Percentiles rank a stretch among this genome's conserved stretches.
Conservation (phyloP, 2,329 filamentous ascomycete species). For the Dryadomyces sulphureus region DNA sequence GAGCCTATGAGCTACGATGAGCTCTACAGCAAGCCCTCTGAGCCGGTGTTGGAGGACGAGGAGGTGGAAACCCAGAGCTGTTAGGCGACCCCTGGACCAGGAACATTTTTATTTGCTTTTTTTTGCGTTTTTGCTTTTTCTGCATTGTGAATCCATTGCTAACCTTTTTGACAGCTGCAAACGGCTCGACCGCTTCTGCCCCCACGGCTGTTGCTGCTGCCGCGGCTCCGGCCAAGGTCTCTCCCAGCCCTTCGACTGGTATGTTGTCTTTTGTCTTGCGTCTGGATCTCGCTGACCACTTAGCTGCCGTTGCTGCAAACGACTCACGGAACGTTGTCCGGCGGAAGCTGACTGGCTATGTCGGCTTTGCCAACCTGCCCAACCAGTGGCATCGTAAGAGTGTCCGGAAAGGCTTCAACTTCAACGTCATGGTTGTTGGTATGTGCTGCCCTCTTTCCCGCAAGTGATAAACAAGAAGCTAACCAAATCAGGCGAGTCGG, state of each 20-base stretch:
- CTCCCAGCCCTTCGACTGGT: neutral
- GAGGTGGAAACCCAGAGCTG: neutral
- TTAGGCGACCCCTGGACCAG: neutral
- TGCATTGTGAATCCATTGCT: constrained; percentile 9
- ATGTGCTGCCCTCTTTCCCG: constrained; percentile 22
- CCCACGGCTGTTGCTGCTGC: constrained; percentile 13
- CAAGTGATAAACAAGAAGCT: neutral
- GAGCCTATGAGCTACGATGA: constrained; percentile 32
- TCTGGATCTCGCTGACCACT: neutral
- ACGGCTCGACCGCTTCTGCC: constrained; percentile 21
- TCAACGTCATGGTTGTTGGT: constrained; percentile 99
- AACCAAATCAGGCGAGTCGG: constrained; percentile 68
- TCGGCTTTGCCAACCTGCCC: constrained; percentile 95
- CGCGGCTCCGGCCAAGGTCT: constrained; percentile 20
- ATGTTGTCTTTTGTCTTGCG: neutral
- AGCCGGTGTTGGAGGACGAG: neutral
- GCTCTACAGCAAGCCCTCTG: constrained; percentile 26
- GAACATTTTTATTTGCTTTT: neutral
- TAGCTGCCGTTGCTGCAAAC: constrained; percentile 28
- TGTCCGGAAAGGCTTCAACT: constrained; percentile 99
- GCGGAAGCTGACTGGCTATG: constrained; percentile 94
- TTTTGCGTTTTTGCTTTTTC: neutral
- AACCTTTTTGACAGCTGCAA: constrained; percentile 22
- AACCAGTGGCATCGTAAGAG: constrained; percentile 99
- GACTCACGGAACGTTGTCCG: constrained; percentile 92